Percentiles rank a stretch among this genome's conserved stretches.
These are phyloP conservation scores for Fagopyrum esculentum DNA, from an alignment of 148 eudicot genomes.

Conservation along the genomic window DNA sequence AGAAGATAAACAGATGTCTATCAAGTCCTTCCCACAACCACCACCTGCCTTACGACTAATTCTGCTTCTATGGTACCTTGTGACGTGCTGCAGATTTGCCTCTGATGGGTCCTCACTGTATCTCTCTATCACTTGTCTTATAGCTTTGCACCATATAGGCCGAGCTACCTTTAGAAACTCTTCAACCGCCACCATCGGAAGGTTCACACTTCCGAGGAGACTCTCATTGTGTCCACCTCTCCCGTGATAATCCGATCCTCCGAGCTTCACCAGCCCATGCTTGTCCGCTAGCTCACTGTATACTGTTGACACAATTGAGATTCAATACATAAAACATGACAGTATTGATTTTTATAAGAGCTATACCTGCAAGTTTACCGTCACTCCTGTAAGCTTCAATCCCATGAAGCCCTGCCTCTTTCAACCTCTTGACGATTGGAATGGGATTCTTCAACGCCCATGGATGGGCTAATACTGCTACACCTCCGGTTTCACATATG, in stretches of 20 bases:
- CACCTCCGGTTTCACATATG: slow-evolving; percentile 75
- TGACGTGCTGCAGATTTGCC: slow-evolving; percentile 47
- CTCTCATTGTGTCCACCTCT: slow-evolving; percentile 80
- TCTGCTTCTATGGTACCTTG: slow-evolving; percentile 35
- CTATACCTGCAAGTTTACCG: slow-evolving; percentile 77
- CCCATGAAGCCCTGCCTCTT: slow-evolving; percentile 87
- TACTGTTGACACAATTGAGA: slow-evolving; percentile 26
- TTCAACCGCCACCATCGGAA: slow-evolving; percentile 53
- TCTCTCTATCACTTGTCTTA: slow-evolving; percentile 41
- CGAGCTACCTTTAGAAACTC: slow-evolving; percentile 79
- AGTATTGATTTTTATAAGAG: neutral
- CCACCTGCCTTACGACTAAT: slow-evolving; percentile 16
- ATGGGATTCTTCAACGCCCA: slow-evolving; percentile 81
- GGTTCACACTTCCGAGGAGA: slow-evolving; percentile 65
- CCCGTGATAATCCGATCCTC: slow-evolving; percentile 94
- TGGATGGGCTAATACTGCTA: slow-evolving; percentile 92
- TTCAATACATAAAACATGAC: too few relatives aligned
- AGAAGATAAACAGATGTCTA: slow-evolving; percentile 43
- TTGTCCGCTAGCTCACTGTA: slow-evolving; percentile 86
- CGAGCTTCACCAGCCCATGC: slow-evolving; percentile 70
- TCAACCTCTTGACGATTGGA: slow-evolving; percentile 51
- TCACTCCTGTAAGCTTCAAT: slow-evolving; percentile 89
- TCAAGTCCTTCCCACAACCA: slow-evolving; percentile 28
- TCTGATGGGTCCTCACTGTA: slow-evolving; percentile 62
- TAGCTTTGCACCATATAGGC: slow-evolving; percentile 81